phyloP scores from a whole-genome alignment of 306 rosid species.

The Abrus pulchellus region DNA sequence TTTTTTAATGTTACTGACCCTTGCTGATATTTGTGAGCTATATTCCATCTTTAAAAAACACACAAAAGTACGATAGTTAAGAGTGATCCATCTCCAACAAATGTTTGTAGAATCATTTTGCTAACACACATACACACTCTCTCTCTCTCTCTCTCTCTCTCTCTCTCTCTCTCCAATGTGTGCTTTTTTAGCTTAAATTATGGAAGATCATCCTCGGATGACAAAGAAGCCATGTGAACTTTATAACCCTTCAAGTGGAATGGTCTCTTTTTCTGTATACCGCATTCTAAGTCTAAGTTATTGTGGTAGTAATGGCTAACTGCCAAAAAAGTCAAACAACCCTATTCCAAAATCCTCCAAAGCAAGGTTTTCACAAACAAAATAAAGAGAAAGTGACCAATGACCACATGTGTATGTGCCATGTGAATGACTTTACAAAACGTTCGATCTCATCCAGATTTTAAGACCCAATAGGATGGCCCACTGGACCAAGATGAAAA shows the following conservation, averaged over 20 bases:
- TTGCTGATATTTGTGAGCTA: too few species aligned
- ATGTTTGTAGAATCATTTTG: neutral
- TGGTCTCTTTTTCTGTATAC: slow-evolving; percentile 16
- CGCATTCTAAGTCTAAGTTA: slow-evolving; percentile 40
- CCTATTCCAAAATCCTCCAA: slow-evolving; percentile 46
- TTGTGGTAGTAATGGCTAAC: slow-evolving; percentile 40
- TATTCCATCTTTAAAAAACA: too few species aligned
- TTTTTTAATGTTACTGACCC: too few species aligned
- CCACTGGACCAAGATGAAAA: slow-evolving; percentile 44
- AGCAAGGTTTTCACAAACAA: slow-evolving; percentile 36
- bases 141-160: too few species aligned
- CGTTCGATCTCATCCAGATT: slow-evolving; percentile 49
- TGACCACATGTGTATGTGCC: slow-evolving; percentile 50
- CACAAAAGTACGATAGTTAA: too few species aligned
- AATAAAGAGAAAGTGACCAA: slow-evolving; percentile 47
- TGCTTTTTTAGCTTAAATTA: slow-evolving; percentile 16
- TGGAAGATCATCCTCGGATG: slow-evolving; percentile 21
- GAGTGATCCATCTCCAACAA: too few species aligned
- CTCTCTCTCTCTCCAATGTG: neutral
- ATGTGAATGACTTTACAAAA: slow-evolving; percentile 50
- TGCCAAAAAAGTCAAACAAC: slow-evolving; percentile 53
- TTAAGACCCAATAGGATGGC: slow-evolving; percentile 46
- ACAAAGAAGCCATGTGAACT: slow-evolving; percentile 33
- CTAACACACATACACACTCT: neutral
- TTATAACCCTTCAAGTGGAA: slow-evolving; percentile 35